Evolutionary conservation across 208 protist species (phyloP), one percentile per base, ranked within the genome.

Genomic region (Phytomonas serpens): DNA sequence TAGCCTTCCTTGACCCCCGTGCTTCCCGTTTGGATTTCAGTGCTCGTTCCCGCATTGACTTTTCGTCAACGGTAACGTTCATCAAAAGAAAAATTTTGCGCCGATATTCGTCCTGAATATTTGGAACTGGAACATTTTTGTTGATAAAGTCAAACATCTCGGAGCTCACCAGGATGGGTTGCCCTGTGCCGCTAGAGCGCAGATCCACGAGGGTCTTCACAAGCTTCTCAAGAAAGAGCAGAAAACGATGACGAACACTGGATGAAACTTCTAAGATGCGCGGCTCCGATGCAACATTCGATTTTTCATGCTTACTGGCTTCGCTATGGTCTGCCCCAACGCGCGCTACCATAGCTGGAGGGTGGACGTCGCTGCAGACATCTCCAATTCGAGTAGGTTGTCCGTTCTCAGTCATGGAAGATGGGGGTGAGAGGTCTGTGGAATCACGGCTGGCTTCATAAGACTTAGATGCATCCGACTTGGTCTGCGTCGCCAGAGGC

Each of bases 41-140:
- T 47, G 4, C 71, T 14, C 80, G 80, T 33, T 73, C 69, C 32
- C 79, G 78, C 67, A 76, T 76, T 61, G 81, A 86, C 61, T 80
- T 80, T 11, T 77, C 76, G 68, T 85, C 74, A 64, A 90, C 85
- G 13, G 87, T 79, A 29, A 96, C 87, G 67, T 96, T 96, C 47
- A 96, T 89, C 42, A 96, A 78, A 52, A 96, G 78, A 79, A 91
- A 96, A 30, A 96, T 83, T 78, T 96, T 96, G 36, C 91, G 85
- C 4, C 91, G 85, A 78, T 96, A 96, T 71, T 93, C 88, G 74
- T 96, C 91, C 64, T 96, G 91, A 65, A 96, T 93, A 74, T 94
- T 96, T 13, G 91, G 88, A 29, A 96, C 76, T 14, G 83, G 84
- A 11, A 96, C 84, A 71, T 92, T 81, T 38, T 82, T 67, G 38